Base-by-base conservation (phyloP, 2,329 filamentous ascomycete genomes). In the Claviceps digitariae region DNA sequence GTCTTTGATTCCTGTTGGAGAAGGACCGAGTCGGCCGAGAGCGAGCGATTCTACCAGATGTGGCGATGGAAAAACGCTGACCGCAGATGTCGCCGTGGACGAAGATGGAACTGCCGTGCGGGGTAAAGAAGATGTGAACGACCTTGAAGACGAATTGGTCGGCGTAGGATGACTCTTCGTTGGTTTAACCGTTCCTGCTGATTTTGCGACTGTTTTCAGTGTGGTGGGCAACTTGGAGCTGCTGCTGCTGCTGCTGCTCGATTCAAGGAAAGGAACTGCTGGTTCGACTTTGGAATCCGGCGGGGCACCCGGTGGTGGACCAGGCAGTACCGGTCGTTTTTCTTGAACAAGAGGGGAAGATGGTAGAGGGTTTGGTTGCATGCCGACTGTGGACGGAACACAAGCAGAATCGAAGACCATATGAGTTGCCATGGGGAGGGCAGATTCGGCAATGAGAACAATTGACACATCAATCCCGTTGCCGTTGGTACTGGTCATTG, bases 401-500 rank as follows among this genome's bases (percentile, higher is more conserved):
- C 8, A 12, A 34, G 31, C 31, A 10, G 31, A 10, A 12, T 34
- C 31, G 2, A 2, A 12, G 1, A 13, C 10, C 31, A 34, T 10
- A 3, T 13, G 10, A 9, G 31, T 34, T 34, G 31, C 12, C 31
- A 10, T 34, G 10, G 31, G 31, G 31, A 34, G 31, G 31, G 31
- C 31, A 13, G 31, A 34, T 34, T 34, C 31, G 31, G 31, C 31
- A 34, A 34, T 34, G 31, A 10, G 31, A 34, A 34, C 10, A 34
- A 34, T 34, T 13, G 10, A 34, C 8, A 34, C 31, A 12, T 10
- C 31, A 13, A 63, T 54, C 13, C 62, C 62, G 36, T 63, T 60
- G 27, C 60, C 61, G 43, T 61, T 49, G 20, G 51, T 51, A 43
- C 59, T 59, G n/a, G 57, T 21, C 20, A 48, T 55, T 9, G 51